Percentiles rank a stretch among this genome's conserved stretches.
These are phyloP conservation scores for Emergomyces pasteurianus DNA, from an alignment of 2,329 filamentous ascomycete species.

Conservation along the genomic window DNA sequence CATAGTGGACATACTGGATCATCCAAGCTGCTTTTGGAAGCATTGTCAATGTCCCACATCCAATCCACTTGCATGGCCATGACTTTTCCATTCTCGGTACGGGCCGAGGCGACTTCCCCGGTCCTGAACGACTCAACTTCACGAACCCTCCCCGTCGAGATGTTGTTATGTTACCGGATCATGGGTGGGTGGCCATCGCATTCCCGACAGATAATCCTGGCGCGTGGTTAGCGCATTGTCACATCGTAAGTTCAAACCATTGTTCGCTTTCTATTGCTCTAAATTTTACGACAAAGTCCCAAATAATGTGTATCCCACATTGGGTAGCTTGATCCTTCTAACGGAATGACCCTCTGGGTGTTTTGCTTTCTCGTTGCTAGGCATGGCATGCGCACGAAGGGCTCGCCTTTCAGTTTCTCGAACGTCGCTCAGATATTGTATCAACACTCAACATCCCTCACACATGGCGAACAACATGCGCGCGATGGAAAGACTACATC, in stretches of 20 bases:
- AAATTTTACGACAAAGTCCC: not conserved
- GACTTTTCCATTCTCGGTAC: slow-evolving; percentile 17
- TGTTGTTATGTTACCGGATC: slow-evolving; percentile 25
- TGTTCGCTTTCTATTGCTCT: not conserved
- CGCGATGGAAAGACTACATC: not conserved
- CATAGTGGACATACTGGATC: slow-evolving; percentile 37
- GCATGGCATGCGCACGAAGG: slow-evolving; percentile 16
- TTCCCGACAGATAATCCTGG: slow-evolving; percentile 34
- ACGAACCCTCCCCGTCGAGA: slow-evolving; percentile 30
- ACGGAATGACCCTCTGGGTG: not conserved
- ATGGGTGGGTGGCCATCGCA: slow-evolving; percentile 30
- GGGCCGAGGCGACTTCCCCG: slow-evolving; percentile 11
- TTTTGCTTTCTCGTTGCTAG: not conserved
- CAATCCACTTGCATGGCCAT: slow-evolving; percentile 25
- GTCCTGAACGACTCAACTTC: slow-evolving; percentile 7
- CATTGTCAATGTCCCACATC: slow-evolving; percentile 21
- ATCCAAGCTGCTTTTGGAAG: slow-evolving; percentile 31
- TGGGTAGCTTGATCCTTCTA: not conserved
- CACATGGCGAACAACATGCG: not conserved
- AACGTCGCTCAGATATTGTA: slow-evolving; percentile 8
- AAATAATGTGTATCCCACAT: not conserved
- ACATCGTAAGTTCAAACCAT: slow-evolving; percentile 18
- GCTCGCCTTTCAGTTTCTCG: slow-evolving; percentile 17
- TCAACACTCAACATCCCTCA: not conserved
- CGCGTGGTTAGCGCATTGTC: slow-evolving; percentile 33